phyloP scores from a whole-genome alignment of 1,284 basidiomycete genomes.

The Ustilago tritici region DNA sequence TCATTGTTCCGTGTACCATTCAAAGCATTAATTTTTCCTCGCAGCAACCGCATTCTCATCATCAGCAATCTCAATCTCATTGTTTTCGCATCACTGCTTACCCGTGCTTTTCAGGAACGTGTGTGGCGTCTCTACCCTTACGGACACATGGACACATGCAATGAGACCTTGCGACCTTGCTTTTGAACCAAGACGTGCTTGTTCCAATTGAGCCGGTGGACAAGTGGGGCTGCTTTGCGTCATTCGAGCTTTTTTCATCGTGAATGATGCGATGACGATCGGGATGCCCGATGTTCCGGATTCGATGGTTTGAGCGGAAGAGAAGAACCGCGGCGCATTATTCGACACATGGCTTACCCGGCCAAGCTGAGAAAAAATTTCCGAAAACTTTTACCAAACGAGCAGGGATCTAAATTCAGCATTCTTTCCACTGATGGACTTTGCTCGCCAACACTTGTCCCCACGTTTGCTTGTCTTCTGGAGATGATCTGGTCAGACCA shows the following conservation, averaged over 20 bases:
- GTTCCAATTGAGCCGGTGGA: not conserved
- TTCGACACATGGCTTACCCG: not conserved
- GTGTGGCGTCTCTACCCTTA: not conserved
- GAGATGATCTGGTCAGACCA: too few relatives aligned
- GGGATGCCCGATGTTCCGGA: not conserved
- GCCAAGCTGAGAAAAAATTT: not conserved
- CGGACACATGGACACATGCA: not conserved
- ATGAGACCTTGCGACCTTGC: not conserved
- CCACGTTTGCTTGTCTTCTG: too few relatives aligned
- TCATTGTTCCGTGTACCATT: slow-evolving; percentile 1
- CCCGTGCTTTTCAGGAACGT: not conserved
- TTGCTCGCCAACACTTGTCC: too few relatives aligned
- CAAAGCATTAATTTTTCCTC: not conserved
- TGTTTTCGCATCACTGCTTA: not conserved
- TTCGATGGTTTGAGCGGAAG: not conserved
- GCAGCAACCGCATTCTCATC: not conserved
- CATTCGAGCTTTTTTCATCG: not conserved
- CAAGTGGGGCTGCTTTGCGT: not conserved
- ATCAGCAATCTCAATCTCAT: not conserved
- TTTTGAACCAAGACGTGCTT: not conserved
- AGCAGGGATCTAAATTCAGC: not conserved
- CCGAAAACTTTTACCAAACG: not conserved
- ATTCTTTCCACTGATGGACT: too few relatives aligned
- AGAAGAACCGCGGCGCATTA: slow-evolving; percentile 14
- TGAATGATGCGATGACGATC: too few relatives aligned